These are phyloP conservation scores for Ascochyta lentis DNA, from an alignment of 2,329 filamentous ascomycete genomes.

Conservation along the genomic window DNA sequence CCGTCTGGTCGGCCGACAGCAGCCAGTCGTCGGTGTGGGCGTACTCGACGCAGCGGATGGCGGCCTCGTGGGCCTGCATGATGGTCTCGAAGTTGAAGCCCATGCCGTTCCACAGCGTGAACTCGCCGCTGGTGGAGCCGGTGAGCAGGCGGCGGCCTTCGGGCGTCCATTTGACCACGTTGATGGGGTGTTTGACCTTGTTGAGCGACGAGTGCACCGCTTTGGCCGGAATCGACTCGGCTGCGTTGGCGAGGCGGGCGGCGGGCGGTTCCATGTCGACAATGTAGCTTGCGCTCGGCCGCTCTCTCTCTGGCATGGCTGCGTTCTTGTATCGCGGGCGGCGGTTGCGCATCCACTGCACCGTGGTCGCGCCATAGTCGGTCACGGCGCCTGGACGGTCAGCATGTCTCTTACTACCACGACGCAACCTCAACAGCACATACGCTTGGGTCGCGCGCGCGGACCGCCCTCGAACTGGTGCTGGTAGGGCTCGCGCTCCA, in stretches of 20 bases:
- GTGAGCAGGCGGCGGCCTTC: conserved; percentile 91
- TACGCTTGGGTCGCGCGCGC: conserved; percentile 47
- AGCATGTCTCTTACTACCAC: neutral
- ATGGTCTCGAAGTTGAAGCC: conserved; percentile 99
- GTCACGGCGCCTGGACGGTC: conserved; percentile 76
- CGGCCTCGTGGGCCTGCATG: conserved; percentile 94
- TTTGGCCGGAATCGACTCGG: conserved; percentile 89
- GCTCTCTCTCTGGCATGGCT: conserved; percentile 76
- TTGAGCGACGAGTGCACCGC: conserved; percentile 98
- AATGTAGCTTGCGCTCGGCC: conserved; percentile 87
- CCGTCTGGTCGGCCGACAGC: conserved; percentile 92
- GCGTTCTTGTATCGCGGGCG: conserved; percentile 76
- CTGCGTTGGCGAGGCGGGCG: conserved; percentile 74
- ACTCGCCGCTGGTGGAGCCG: conserved; percentile 94
- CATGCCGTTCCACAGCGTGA: conserved; percentile 98
- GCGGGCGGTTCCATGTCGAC: conserved; percentile 90
- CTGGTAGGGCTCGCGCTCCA: conserved; percentile 48
- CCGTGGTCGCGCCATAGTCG: conserved; percentile 88
- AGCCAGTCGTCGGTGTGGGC: conserved; percentile 98
- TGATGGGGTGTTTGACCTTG: conserved; percentile 97
- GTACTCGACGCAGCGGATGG: conserved; percentile 82
- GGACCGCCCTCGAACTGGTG: conserved; percentile 43
- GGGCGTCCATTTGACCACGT: conserved; percentile 96
- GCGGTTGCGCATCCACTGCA: conserved; percentile 89
- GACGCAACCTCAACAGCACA: neutral